These are phyloP conservation scores for Colletotrichum sp. DNA, from an alignment of 2,329 filamentous ascomycete species.

Conservation along the genomic window DNA sequence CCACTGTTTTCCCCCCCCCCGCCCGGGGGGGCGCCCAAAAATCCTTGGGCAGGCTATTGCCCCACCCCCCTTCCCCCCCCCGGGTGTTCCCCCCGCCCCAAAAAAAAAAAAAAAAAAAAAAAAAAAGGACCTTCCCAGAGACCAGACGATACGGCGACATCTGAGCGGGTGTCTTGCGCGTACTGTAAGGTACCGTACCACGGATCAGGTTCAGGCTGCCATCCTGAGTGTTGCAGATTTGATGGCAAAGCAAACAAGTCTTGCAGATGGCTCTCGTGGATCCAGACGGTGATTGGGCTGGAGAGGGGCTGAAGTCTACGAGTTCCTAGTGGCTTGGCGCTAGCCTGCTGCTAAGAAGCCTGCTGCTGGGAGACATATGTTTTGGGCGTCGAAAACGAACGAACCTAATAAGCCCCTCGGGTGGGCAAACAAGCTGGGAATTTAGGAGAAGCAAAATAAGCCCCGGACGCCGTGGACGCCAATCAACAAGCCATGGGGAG, in stretches of 20 bases:
- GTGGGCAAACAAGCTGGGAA: neutral
- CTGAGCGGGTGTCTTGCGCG: neutral
- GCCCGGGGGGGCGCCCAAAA: too few species aligned
- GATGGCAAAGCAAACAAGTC: neutral
- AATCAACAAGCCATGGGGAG: neutral
- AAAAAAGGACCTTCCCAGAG: neutral
- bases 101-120: too few species aligned
- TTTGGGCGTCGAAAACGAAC: neutral
- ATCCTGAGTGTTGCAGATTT: conserved; percentile 10
- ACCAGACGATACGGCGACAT: conserved; percentile 2
- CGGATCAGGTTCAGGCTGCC: neutral
- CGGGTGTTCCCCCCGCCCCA: too few species aligned
- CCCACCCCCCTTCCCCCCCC: too few species aligned
- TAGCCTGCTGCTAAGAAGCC: neutral
- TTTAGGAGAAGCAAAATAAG: neutral
- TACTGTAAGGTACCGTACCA: neutral
- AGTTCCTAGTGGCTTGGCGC: conserved; percentile 15
- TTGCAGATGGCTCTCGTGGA: neutral
- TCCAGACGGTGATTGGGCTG: neutral
- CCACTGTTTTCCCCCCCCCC: too few species aligned
- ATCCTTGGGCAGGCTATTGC: too few species aligned
- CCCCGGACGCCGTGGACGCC: neutral
- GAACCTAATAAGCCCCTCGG: neutral
- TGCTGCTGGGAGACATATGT: neutral
- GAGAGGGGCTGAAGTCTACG: neutral